Conservation (phyloP, 345 rosid species). For the Eucalyptus pauciflora region DNA sequence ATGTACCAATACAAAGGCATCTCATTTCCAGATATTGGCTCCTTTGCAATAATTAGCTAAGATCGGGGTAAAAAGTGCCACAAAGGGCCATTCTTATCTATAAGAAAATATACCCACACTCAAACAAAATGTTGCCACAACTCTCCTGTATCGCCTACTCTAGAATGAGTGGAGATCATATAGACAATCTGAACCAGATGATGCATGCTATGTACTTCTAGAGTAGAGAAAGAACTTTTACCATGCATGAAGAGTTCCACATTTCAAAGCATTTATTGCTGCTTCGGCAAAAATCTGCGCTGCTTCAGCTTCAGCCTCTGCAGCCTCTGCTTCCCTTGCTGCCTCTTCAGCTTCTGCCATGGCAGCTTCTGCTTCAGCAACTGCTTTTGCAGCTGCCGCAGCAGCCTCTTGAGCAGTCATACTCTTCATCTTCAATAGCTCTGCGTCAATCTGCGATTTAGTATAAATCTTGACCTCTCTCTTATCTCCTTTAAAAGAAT, state of each 20-base stretch:
- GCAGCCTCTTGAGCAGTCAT: slow-evolving; percentile 92
- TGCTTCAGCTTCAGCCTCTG: slow-evolving; percentile 98
- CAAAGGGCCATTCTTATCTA: neutral
- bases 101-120: neutral
- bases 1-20: neutral
- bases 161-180: neutral
- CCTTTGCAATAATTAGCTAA: neutral
- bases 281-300: slow-evolving; percentile 78
- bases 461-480: slow-evolving; percentile 28
- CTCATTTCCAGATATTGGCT: neutral
- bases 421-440: slow-evolving; percentile 50
- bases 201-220: neutral
- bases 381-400: slow-evolving; percentile 86
- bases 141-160: neutral
- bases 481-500: slow-evolving; percentile 29
- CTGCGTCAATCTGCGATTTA: slow-evolving; percentile 45
- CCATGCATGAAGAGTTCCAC: neutral
- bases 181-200: neutral
- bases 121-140: neutral
- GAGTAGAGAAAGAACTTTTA: neutral
- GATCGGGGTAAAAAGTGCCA: neutral
- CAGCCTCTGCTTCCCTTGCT: slow-evolving; percentile 88
- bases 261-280: slow-evolving; percentile 1
- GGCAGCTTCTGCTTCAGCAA: slow-evolving; percentile 94
- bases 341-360: slow-evolving; percentile 94